Percentiles rank a stretch among this genome's conserved stretches.
These are phyloP conservation scores for Carex parvula DNA, from an alignment of 176 grass and related monocot genomes.

Conservation along the genomic window DNA sequence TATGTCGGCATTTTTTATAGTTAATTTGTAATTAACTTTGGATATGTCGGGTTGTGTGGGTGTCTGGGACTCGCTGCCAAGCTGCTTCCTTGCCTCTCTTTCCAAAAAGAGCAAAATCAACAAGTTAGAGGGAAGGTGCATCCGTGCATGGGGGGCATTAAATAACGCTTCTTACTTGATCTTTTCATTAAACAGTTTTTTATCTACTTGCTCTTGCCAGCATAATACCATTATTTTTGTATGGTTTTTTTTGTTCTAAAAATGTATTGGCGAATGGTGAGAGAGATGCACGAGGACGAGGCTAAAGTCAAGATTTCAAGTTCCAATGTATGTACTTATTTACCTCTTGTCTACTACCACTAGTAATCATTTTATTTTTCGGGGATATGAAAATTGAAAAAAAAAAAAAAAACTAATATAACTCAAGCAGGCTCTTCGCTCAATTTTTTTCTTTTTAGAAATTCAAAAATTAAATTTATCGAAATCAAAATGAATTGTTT, in stretches of 20 bases:
- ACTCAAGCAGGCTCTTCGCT: not conserved
- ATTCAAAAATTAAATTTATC: too few relatives aligned
- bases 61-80: not conserved
- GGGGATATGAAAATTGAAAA: not conserved
- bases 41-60: too few relatives aligned
- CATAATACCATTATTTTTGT: not conserved
- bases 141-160: not conserved
- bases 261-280: not conserved
- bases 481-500: too few relatives aligned
- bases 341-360: not conserved
- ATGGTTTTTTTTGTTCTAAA: not conserved
- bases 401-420: not conserved
- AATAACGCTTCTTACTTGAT: not conserved
- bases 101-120: not conserved
- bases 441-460: too few relatives aligned
- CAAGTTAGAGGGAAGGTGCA: not conserved
- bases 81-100: not conserved
- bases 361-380: not conserved
- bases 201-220: not conserved
- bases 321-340: slow-evolving; percentile 8
- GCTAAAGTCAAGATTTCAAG: slow-evolving; percentile 32
- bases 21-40: too few relatives aligned
- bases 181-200: not conserved
- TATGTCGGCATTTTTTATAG: too few relatives aligned
- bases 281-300: not conserved